phyloP scores from a whole-genome alignment of 306 rosid genomes.

The Cicer arietinum region DNA sequence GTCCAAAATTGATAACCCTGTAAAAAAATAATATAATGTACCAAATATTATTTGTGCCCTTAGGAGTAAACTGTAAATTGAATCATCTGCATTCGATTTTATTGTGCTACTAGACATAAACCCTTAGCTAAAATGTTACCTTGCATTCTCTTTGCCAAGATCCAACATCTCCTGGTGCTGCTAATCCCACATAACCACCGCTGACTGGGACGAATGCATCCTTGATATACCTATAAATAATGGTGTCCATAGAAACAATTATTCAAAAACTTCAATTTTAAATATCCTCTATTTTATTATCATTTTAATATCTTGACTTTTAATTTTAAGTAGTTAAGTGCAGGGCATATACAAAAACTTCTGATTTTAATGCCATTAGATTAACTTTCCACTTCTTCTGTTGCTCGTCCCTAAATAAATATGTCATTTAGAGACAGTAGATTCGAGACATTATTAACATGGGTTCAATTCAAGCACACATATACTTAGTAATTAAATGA shows the following conservation, averaged over 20 bases:
- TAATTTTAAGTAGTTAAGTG: no score
- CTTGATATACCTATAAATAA: constrained; percentile 49
- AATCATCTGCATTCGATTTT: no score
- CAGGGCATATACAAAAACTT: no score
- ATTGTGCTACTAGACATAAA: no score
- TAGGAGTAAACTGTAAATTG: neutral
- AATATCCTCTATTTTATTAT: neutral
- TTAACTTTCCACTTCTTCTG: no score
- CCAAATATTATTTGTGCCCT: neutral
- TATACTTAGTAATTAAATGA: no score
- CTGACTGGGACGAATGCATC: constrained; percentile 52
- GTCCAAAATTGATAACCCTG: constrained; percentile 97
- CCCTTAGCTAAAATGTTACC: constrained; percentile 45
- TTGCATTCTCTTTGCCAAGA: constrained; percentile 90
- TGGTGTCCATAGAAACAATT: neutral
- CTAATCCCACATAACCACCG: constrained; percentile 75
- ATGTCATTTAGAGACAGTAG: no score
- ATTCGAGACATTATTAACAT: no score
- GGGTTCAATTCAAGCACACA: no score
- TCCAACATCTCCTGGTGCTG: constrained; percentile 73
- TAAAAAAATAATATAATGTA: constrained; percentile 6
- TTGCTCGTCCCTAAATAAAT: no score
- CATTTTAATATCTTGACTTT: no score
- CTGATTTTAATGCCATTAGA: no score
- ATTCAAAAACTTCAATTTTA: neutral